Conservation (phyloP, 306 rosid species). For the Cucumis cinereus region DNA sequence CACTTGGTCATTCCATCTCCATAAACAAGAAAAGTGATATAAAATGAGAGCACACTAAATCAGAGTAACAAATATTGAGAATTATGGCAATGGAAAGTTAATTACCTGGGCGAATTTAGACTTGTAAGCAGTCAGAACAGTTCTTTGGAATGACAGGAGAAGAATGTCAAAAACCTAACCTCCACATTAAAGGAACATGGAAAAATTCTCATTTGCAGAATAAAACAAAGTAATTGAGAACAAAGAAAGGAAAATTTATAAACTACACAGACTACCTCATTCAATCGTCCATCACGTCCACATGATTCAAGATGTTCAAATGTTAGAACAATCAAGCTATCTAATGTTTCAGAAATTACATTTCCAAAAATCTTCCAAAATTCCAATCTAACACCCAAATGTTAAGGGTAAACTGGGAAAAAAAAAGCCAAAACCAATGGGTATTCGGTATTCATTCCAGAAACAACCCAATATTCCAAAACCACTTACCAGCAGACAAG, state of each 20-base stretch:
- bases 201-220: not conserved
- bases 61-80: not conserved
- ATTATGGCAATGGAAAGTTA: not conserved
- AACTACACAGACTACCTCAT: conserved; percentile 34
- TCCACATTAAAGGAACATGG: not conserved
- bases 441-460: too few relatives aligned
- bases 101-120: conserved; percentile 87
- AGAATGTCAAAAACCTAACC: conserved; percentile 61
- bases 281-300: conserved; percentile 57
- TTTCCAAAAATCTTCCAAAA: conserved; percentile 12
- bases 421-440: too few relatives aligned
- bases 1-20: not conserved
- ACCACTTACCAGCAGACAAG: too few relatives aligned
- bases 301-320: conserved; percentile 81
- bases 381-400: too few relatives aligned
- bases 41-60: not conserved
- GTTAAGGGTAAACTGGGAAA: too few relatives aligned
- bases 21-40: not conserved
- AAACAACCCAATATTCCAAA: too few relatives aligned
- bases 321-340: conserved; percentile 54
- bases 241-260: not conserved
- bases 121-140: conserved; percentile 64
- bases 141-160: conserved; percentile 49
- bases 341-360: conserved; percentile 47
- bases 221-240: not conserved